Base-by-base conservation (phyloP, 768 basidiomycete genomes). In the Lenzites betulinus region DNA sequence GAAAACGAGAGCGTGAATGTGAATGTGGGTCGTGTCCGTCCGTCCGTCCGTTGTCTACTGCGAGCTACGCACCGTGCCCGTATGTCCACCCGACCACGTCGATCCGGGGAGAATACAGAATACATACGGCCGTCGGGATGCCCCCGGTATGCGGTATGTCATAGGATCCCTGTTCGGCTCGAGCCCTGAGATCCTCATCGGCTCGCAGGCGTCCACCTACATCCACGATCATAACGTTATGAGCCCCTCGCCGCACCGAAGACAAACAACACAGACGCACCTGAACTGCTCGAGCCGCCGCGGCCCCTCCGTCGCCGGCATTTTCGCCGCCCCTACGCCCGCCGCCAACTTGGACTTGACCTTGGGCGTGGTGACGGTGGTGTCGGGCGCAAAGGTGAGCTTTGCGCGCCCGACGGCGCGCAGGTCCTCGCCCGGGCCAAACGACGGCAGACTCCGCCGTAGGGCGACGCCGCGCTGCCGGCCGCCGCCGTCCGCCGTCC, bases 401-500 rank as follows among this genome's bases (percentile, higher is more conserved):
- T 64, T 64, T 46, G 60, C 62, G 38, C 69, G 65, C 22, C 66
- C 63, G 42, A 60, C 56, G 30, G 62, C 43, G 43, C 68, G 70
- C 54, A 62, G 67, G 67, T 71, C 70, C 28, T 66, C 61, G 54
- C 58, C 61, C 57, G 43, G 7, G 38, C 15, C 38, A 18, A 39
- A 39, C 38, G 38, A 39, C 38, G 11, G 26, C 41, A 35, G 28
- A 25, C 59, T 46, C 36, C 49, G 64, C 51, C 42, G 58, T 11
- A 9, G 44, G 61, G 61, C 50, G 51, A 55, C 41, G 23, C 43
- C 36, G 15, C 54, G 20, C n/a, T 7, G 3, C 28, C 41, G 18
- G 18, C 41, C 20, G 53, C 53, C 74, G 53, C 79, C 79, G 48
- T 77, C 78, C 43, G 75, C 72, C 20, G 78, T 82, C n/a, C n/a